Evolutionary conservation across 495 filamentous ascomycete genomes (phyloP), one percentile per base, ranked within the genome.

Genomic region (Parathielavia hyrcaniae): DNA sequence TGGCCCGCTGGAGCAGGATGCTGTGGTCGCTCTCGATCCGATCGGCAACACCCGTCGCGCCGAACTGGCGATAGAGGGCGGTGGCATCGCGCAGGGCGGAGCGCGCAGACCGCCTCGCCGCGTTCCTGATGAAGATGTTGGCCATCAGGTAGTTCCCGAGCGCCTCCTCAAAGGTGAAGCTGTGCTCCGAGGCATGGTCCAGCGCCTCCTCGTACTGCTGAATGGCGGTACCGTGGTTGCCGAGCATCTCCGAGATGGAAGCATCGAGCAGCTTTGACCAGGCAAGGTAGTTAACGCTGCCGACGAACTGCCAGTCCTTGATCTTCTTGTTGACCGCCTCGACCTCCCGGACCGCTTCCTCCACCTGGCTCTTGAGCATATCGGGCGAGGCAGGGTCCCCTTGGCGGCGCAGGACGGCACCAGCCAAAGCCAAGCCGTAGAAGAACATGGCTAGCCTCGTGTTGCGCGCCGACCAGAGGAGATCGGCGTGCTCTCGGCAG

Each of bases 261-360:
- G 88, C 90, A 43, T 89, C 85, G 5, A 96, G 73, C 22, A 90
- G 69, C 58, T 83, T 79, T 4, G 85, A 83, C 87, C 88, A 93
- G 63, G 84, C 78, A 23, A 85, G 72, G 66, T 95, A 95, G 66
- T 95, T 96, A 50, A 88, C 82, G 64, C 87, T 80, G 43, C 83
- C 89, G 30, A 87, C 76, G 22, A 71, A 70, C 54, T 86, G 75
- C 74, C 85, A 89, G 61, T 82, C 81, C 59, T 85, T 83, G 36
- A 95, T 84, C 67, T 82, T 79, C 34, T 78, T 72, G 57, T 70
- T 72, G 36, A 79, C 64, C 49, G 67, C 76, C 60, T 85, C 82
- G 26, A 86, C 79, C 55, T 77, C 60, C 35, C 75, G 60, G 0
- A 87, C 76, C 14, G 76, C 79, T 13, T 83, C 71, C 48, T 85